A percentile compares a stretch with the other conserved stretches of the same genome.
These are phyloP conservation scores for Suillus tomentosus DNA, from an alignment of 768 basidiomycete species.

Conservation along the genomic window DNA sequence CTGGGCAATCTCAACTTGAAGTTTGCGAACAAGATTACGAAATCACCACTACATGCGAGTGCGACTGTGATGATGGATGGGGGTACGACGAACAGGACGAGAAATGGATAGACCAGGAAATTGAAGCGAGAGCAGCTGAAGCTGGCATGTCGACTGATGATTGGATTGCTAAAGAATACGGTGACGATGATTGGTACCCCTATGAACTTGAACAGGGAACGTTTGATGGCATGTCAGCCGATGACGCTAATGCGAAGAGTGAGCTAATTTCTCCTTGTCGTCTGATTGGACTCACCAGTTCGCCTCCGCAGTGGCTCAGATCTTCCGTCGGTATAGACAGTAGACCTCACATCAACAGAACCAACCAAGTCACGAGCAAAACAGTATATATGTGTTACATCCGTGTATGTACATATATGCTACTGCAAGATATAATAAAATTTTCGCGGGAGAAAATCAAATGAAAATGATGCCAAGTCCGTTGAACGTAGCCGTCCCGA, in stretches of 20 bases:
- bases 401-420: background rate
- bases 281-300: background rate
- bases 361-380: background rate
- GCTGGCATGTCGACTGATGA: background rate
- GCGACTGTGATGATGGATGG: background rate
- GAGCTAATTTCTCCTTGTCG: background rate
- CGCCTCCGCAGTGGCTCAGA: background rate
- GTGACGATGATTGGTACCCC: background rate
- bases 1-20: background rate
- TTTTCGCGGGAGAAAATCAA: background rate
- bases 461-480: background rate
- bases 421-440: background rate
- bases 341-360: too few relatives aligned
- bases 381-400: background rate
- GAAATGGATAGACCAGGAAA: background rate
- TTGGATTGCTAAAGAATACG: background rate
- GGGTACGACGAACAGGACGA: background rate
- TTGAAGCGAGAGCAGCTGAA: background rate
- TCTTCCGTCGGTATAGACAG: background rate
- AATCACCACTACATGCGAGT: background rate
- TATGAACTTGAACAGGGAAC: background rate
- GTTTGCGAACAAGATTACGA: background rate
- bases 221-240: background rate
- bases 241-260: conserved; percentile 4
- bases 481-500: too few relatives aligned